Evolutionary conservation across 2,329 filamentous ascomycete genomes (phyloP).

Genomic region (Sporothrix phasma): DNA sequence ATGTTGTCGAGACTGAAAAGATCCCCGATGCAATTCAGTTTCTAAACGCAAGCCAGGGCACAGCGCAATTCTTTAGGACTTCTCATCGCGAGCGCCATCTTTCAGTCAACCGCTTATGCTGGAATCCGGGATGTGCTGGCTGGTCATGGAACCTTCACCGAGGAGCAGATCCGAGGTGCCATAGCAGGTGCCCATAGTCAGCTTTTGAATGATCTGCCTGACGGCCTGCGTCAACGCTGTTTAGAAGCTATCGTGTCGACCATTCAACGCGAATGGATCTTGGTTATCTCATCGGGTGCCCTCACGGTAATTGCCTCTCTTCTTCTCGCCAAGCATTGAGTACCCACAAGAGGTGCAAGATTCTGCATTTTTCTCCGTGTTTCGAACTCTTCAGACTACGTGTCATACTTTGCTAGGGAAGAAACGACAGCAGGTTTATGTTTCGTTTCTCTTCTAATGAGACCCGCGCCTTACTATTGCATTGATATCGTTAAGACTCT

Average conservation of each 20-base stretch:
- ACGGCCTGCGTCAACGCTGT: constrained; percentile 6
- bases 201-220: not conserved
- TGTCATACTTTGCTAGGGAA: no score
- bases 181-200: constrained; percentile 15
- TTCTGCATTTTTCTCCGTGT: no score
- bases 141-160: constrained; percentile 4
- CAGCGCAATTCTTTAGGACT: constrained; percentile 17
- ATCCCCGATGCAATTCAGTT: constrained; percentile 27
- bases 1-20: constrained; percentile 21
- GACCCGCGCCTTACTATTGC: no score
- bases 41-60: constrained; percentile 27
- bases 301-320: constrained; percentile 4
- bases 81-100: constrained; percentile 18
- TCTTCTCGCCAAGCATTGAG: constrained; percentile 25
- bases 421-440: no score
- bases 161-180: constrained; percentile 12
- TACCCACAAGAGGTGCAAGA: no score
- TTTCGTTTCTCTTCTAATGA: no score
- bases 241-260: constrained; percentile 12
- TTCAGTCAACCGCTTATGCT: constrained; percentile 13
- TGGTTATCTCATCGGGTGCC: constrained; percentile 13
- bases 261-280: constrained; percentile 14
- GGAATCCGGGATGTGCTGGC: constrained; percentile 7
- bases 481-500: no score
- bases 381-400: no score